Evolutionary conservation across 2,329 filamentous ascomycete genomes (phyloP).

Genomic region (Colletotrichum endophyticum): DNA sequence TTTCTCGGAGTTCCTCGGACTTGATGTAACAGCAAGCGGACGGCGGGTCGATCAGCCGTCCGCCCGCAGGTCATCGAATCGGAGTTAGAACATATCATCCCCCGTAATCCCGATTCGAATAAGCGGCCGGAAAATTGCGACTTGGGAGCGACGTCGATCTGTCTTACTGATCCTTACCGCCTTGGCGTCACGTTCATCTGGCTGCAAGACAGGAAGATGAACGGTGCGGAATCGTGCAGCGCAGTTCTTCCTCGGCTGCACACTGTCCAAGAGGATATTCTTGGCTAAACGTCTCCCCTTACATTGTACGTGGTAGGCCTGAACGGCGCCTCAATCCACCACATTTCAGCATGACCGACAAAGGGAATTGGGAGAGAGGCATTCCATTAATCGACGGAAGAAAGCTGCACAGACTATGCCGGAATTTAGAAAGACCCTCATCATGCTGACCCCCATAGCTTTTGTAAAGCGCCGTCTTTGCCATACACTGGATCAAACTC

Average conservation of each 20-base stretch:
- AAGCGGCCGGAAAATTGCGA: not conserved
- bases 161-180: not conserved
- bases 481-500: not conserved
- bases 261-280: accelerated
- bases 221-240: not conserved
- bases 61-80: not conserved
- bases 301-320: not conserved
- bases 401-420: not conserved
- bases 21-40: not conserved
- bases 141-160: not conserved
- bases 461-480: not conserved
- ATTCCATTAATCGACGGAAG: not conserved
- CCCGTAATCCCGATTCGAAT: not conserved
- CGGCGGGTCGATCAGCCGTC: not conserved
- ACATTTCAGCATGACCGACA: not conserved
- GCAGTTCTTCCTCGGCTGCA: accelerated
- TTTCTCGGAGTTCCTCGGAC: not conserved
- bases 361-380: not conserved
- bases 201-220: not conserved
- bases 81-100: not conserved
- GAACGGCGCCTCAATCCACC: not conserved
- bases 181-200: not conserved
- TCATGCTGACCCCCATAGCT: not conserved
- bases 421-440: not conserved
- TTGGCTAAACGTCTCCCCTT: not conserved